Percentiles rank a stretch among this genome's conserved stretches.
Evolutionary conservation across 2,329 filamentous ascomycete species (phyloP).

Genomic region (Cladophialophora chaetospira): DNA sequence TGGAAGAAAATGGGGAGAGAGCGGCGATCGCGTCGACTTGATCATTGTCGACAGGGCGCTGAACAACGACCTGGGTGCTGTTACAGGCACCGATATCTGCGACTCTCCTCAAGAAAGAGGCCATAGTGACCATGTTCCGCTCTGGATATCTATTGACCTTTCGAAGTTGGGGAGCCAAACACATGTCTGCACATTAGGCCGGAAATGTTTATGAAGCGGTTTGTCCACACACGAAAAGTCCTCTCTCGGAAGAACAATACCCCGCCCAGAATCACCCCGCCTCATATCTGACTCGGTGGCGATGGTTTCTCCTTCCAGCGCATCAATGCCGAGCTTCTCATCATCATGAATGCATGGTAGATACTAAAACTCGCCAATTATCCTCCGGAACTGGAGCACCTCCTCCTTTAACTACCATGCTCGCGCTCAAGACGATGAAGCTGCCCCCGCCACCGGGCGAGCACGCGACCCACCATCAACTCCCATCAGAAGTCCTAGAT

Average conservation of each 20-base stretch:
- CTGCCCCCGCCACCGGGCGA: conserved; percentile 11
- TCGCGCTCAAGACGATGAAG: conserved; percentile 26
- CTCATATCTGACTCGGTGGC: no score
- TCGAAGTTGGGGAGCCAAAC: conserved; percentile 1
- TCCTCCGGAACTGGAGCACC: background rate
- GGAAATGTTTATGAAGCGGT: no score
- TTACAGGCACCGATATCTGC: conserved; percentile 45
- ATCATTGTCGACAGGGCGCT: conserved; percentile 49
- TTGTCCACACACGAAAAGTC: no score
- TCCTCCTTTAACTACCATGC: conserved; percentile 6
- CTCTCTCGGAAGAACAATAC: no score
- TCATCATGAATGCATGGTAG: no score
- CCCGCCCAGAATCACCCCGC: no score
- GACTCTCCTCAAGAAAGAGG: conserved; percentile 50
- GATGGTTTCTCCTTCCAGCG: no score
- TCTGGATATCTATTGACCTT: conserved; percentile 45
- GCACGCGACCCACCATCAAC: conserved; percentile 16
- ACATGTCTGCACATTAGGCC: no score
- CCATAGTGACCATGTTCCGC: conserved; percentile 57
- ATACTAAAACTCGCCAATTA: no score
- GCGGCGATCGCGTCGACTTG: conserved; percentile 58
- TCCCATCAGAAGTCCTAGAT: conserved; percentile 26
- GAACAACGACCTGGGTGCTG: conserved; percentile 39
- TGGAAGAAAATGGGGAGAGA: conserved; percentile 49
- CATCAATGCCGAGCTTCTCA: no score